Conservation (phyloP, 2,329 filamentous ascomycete genomes). For the Bipolaris sorokiniana region DNA sequence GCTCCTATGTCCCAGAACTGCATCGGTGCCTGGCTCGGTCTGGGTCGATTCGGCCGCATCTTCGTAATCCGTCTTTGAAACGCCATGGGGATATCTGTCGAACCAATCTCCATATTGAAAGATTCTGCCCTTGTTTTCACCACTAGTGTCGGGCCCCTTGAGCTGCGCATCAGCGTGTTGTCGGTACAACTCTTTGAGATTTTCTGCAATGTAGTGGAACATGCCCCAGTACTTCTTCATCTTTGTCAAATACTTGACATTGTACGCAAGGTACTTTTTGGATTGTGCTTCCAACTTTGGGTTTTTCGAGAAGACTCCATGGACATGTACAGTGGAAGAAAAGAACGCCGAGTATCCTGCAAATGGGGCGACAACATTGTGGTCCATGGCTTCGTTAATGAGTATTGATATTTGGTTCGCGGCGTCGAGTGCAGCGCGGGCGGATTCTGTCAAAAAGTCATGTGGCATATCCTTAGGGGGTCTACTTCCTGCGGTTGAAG, state of each 20-base stretch:
- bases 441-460: conserved; percentile 76
- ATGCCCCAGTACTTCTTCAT: conserved; percentile 99
- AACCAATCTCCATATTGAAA: conserved; percentile 99
- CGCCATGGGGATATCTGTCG: conserved; percentile 88
- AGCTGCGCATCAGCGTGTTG: conserved; percentile 81
- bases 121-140: conserved; percentile 60
- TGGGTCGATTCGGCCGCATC: conserved; percentile 71
- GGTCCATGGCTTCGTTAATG: conserved; percentile 78
- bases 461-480: conserved; percentile 74
- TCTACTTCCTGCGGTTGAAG: conserved; percentile 67
- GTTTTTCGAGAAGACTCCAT: conserved; percentile 88
- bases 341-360: conserved; percentile 94
- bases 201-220: conserved; percentile 96
- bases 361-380: conserved; percentile 87
- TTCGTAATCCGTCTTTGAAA: conserved; percentile 82
- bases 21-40: conserved; percentile 83
- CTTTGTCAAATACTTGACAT: conserved; percentile 86
- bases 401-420: conserved; percentile 87
- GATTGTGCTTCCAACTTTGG: conserved; percentile 74
- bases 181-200: conserved; percentile 85
- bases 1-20: conserved; percentile 84
- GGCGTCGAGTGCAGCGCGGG: conserved; percentile 77
- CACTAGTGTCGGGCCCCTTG: conserved; percentile 61
- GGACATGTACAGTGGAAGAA: conserved; percentile 92
- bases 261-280: conserved; percentile 83